These are phyloP conservation scores for Picea glauca DNA, from an alignment of 75 land plant species.

Conservation along the genomic window DNA sequence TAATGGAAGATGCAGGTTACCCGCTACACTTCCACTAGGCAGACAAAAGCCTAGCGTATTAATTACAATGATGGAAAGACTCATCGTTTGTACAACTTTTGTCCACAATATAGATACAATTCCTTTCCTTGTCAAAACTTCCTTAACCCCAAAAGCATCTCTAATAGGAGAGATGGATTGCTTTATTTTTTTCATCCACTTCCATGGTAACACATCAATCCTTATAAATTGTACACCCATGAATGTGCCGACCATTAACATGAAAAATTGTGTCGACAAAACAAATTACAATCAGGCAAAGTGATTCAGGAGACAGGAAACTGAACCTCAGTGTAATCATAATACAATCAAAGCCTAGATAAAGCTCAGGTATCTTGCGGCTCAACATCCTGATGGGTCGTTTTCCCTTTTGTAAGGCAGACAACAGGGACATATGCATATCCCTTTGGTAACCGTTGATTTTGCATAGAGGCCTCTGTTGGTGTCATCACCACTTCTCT, in stretches of 20 bases:
- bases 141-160: slow-evolving; percentile 8
- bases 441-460: slow-evolving; percentile 79
- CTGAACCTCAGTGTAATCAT: not conserved
- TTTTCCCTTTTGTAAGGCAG: slow-evolving; percentile 41
- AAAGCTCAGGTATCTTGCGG: slow-evolving; percentile 23
- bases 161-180: slow-evolving; percentile 9
- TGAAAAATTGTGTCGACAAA: slow-evolving; percentile 11
- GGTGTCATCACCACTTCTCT: slow-evolving; percentile 93
- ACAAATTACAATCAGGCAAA: slow-evolving; percentile 3
- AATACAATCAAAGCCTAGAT: slow-evolving; percentile 5
- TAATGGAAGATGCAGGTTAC: slow-evolving; percentile 10
- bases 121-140: slow-evolving; percentile 11
- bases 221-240: slow-evolving; percentile 8
- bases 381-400: slow-evolving; percentile 7
- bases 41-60: slow-evolving; percentile 6
- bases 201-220: not conserved
- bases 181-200: slow-evolving; percentile 8
- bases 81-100: slow-evolving; percentile 8
- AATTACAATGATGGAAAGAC: not conserved
- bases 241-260: slow-evolving; percentile 8
- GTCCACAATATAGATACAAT: slow-evolving; percentile 9
- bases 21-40: slow-evolving; percentile 9
- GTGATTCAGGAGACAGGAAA: not conserved
- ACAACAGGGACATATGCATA: slow-evolving; percentile 80
- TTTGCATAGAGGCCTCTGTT: slow-evolving; percentile 78